These are phyloP conservation scores for Flaveria floridana DNA, from an alignment of 140 eudicot genomes.

Conservation along the genomic window DNA sequence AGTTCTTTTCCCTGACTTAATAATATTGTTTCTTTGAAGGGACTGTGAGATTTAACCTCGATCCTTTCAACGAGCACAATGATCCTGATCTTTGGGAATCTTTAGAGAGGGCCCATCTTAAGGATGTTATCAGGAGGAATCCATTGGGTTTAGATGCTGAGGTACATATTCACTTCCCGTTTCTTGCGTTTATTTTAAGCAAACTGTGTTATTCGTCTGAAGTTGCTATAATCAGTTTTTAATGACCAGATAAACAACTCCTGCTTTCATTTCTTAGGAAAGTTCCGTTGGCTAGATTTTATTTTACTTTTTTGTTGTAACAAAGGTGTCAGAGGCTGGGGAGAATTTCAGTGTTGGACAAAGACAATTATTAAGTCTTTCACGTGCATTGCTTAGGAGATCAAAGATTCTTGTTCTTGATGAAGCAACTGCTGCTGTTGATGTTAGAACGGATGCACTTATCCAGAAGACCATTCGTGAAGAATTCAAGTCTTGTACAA, in stretches of 20 bases:
- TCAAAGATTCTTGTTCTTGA: slow-evolving; percentile 96
- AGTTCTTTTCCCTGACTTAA: slow-evolving; percentile 1
- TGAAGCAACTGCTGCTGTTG: slow-evolving; percentile 99
- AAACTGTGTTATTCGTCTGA: not conserved
- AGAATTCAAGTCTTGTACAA: slow-evolving; percentile 87
- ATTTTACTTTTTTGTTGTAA: slow-evolving; percentile 12
- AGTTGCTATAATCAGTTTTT: not conserved
- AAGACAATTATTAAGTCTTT: slow-evolving; percentile 83
- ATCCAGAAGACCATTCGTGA: slow-evolving; percentile 92
- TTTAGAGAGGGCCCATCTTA: slow-evolving; percentile 83
- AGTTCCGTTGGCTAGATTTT: not conserved
- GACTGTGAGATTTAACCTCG: slow-evolving; percentile 87
- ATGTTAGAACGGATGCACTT: slow-evolving; percentile 95
- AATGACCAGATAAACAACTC: not conserved
- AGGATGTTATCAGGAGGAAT: slow-evolving; percentile 82
- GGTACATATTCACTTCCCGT: slow-evolving; percentile 43
- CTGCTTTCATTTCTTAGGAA: not conserved
- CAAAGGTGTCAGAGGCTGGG: slow-evolving; percentile 88
- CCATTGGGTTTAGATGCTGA: slow-evolving; percentile 87
- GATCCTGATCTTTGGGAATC: slow-evolving; percentile 98
- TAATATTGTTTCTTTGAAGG: slow-evolving; percentile 45
- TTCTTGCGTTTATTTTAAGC: not conserved
- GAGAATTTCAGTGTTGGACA: slow-evolving; percentile 98
- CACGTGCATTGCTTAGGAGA: slow-evolving; percentile 86
- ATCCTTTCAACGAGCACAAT: slow-evolving; percentile 88